Base-by-base conservation (phyloP, 306 rosid genomes). In the Rubus parviflorus region DNA sequence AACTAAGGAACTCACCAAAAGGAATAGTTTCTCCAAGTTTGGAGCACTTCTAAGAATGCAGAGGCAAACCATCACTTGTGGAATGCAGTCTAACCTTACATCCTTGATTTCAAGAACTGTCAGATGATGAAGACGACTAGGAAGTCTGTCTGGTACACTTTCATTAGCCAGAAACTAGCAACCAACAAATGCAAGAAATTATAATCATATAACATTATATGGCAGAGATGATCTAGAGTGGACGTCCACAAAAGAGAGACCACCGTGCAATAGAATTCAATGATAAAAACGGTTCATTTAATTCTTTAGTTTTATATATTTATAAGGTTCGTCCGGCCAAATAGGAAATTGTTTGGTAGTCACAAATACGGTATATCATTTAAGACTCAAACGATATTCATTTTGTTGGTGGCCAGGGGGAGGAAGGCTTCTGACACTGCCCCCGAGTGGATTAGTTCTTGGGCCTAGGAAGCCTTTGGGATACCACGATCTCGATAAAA, bases 21-120 rank as follows among this genome's bases (percentile, higher is more conserved):
- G 53, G 11, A 15, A 22, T 43, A 77, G 79, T 56, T 81, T 57
- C 78, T 76, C 85, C 35, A 81, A 73, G 54, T 72, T 81, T 71
- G 84, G 81, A 73, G 81, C 77, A 67, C 81, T 76, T 65, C 51
- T 47, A 17, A 76, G 65, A n/a, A 81, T n/a, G 70, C 78, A 62
- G 51, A 81, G 20, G 5, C 43, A 45, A 30, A 71, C 54, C 68
- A 30, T 35, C 53, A 76, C 69, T 25, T 52, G 54, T 75, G 16
- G 40, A 8, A 40, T 11, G 42, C 20, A 40, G 48, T 63, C 78
- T 42, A 81, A 67, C 64, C 14, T 17, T 25, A 60, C 12, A 4
- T 80, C 80, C 23, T 47, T 80, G 53, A 80, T 60, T 46, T 75
- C 66, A 47, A 81, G 62, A 13, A 37, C 60, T 0, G 73, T 63